phyloP scores from a whole-genome alignment of 1,139 yeast genomes.

The Dujonia santamariae region DNA sequence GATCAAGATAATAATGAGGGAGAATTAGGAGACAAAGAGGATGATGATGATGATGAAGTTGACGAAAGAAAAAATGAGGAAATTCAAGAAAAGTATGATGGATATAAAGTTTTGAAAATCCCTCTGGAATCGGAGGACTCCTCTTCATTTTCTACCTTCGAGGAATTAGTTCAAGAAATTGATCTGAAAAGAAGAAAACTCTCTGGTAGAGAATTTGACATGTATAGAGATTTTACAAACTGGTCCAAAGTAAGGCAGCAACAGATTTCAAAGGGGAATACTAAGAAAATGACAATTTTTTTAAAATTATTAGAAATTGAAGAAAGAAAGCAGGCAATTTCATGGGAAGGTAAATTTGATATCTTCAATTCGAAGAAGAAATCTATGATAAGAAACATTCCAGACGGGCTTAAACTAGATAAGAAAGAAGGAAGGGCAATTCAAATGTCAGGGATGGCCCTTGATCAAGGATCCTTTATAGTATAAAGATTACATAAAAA shows the following conservation, averaged over 20 bases:
- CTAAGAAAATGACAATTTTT: background rate
- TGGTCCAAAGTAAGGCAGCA: background rate
- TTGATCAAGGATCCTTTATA: conserved; percentile 2
- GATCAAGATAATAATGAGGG: conserved; percentile 5
- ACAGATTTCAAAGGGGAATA: background rate
- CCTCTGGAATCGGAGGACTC: background rate
- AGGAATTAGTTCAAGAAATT: background rate
- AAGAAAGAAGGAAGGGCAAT: conserved; percentile 1
- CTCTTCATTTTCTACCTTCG: background rate
- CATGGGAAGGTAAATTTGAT: conserved; percentile 3
- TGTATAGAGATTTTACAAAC: background rate
- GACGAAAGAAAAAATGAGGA: background rate
- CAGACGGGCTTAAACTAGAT: background rate
- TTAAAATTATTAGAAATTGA: background rate
- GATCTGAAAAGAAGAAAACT: background rate
- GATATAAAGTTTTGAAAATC: background rate
- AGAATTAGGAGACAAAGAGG: conserved; percentile 4
- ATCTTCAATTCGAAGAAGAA: background rate
- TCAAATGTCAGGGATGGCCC: background rate
- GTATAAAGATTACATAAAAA: background rate
- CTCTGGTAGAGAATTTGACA: background rate
- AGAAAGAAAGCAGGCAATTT: background rate
- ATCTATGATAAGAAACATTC: background rate
- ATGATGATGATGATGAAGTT: conserved; percentile 10
- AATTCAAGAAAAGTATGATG: conserved; percentile 2